Percentiles rank a stretch among this genome's conserved stretches.
These are phyloP conservation scores for Cercospora sp. DNA, from an alignment of 2,329 filamentous ascomycete species.

Conservation along the genomic window DNA sequence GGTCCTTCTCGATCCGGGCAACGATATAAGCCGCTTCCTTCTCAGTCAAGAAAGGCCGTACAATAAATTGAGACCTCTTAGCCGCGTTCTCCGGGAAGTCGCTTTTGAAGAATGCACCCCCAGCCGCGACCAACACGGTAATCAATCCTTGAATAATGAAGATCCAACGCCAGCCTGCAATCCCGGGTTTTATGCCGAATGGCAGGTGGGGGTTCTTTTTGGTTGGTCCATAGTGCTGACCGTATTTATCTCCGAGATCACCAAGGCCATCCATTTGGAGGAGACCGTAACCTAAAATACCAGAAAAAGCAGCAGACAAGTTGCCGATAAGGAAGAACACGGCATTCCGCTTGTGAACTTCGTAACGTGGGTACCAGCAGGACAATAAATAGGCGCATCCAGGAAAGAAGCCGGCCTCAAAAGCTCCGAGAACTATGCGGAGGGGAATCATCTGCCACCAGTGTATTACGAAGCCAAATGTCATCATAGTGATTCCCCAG, in stretches of 20 bases:
- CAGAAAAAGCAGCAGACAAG: constrained; percentile 50
- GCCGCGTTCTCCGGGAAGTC: constrained; percentile 48
- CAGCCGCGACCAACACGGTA: constrained; percentile 44
- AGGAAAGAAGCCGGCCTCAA: constrained; percentile 59
- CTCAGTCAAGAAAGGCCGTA: constrained; percentile 47
- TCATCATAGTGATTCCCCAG: constrained; percentile 63
- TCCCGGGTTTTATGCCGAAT: constrained; percentile 37
- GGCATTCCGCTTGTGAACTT: constrained; percentile 43
- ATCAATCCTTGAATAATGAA: constrained; percentile 47
- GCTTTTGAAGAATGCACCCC: constrained; percentile 47
- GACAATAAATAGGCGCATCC: constrained; percentile 68
- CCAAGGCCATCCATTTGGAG: constrained; percentile 51
- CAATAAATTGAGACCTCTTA: constrained; percentile 38
- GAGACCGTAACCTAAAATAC: constrained; percentile 45
- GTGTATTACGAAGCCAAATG: constrained; percentile 62
- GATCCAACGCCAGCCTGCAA: constrained; percentile 50
- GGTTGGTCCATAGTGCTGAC: constrained; percentile 38
- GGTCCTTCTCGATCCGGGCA: constrained; percentile 54
- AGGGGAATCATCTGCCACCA: constrained; percentile 57
- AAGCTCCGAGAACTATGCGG: constrained; percentile 60
- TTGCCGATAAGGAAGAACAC: constrained; percentile 54
- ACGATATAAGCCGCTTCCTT: constrained; percentile 53
- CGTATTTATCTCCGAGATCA: constrained; percentile 34
- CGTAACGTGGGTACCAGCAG: constrained; percentile 53
- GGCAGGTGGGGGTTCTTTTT: constrained; percentile 30